These are phyloP conservation scores for Mycena pura DNA, from an alignment of 768 basidiomycete genomes.

Conservation along the genomic window DNA sequence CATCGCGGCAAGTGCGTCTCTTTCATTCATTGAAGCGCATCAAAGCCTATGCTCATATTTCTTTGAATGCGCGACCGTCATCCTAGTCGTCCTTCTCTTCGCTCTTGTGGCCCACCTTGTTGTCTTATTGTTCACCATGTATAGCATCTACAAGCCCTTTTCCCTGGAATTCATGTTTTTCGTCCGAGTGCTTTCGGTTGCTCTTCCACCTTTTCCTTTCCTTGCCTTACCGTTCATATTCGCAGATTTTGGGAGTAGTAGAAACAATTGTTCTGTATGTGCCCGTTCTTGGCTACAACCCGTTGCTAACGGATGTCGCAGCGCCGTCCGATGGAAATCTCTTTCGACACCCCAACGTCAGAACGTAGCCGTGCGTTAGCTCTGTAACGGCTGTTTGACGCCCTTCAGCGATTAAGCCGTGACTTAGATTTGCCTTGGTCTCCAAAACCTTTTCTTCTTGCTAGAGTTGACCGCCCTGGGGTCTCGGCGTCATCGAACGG, in stretches of 20 bases:
- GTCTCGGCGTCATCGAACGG: not conserved
- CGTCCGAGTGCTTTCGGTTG: not conserved
- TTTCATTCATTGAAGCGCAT: not conserved
- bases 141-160: not conserved
- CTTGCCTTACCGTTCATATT: not conserved
- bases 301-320: not conserved
- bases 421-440: not conserved
- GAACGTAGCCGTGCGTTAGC: not conserved
- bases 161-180: not conserved
- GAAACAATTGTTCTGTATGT: not conserved
- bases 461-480: not conserved
- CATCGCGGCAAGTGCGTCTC: not conserved
- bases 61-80: not conserved
- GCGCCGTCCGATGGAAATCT: not conserved
- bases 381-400: not conserved
- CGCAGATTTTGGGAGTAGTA: not conserved
- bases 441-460: not conserved
- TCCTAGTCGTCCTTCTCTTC: not conserved
- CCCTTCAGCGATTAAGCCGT: not conserved
- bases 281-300: not conserved
- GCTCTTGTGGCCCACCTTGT: not conserved
- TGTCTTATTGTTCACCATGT: not conserved
- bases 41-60: not conserved
- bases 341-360: not conserved
- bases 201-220: not conserved